These are phyloP conservation scores for Aspergillus calidoustus DNA, from an alignment of 2,329 filamentous ascomycete genomes.

Conservation along the genomic window DNA sequence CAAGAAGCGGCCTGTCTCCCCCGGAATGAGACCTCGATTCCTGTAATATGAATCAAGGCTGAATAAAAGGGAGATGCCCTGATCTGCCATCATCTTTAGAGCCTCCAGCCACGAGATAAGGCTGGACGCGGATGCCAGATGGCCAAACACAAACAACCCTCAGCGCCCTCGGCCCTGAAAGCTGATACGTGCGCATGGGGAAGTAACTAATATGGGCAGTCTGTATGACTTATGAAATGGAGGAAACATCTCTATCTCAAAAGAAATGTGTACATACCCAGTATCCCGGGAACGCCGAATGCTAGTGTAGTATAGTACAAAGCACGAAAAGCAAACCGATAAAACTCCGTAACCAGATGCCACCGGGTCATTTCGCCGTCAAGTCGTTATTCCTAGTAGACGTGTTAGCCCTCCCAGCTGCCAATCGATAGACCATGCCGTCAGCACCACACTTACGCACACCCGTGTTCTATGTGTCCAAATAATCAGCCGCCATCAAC, in stretches of 20 bases:
- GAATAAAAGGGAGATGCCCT: constrained; percentile 29
- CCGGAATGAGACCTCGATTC: constrained; percentile 33
- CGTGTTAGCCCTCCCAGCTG: not conserved
- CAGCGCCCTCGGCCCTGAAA: not conserved
- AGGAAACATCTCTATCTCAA: not conserved
- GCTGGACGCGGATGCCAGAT: constrained; percentile 44
- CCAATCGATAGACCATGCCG: not conserved
- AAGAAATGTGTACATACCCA: constrained; percentile 4
- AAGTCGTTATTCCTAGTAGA: constrained; percentile 7
- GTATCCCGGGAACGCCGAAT: constrained; percentile 2
- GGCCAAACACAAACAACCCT: constrained; percentile 21
- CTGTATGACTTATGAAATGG: not conserved
- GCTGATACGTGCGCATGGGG: not conserved
- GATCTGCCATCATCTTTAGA: constrained; percentile 57
- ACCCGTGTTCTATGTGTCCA: constrained; percentile 51
- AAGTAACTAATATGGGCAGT: not conserved
- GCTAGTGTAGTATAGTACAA: not conserved
- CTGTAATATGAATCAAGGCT: constrained; percentile 27
- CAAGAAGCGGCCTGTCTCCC: constrained; percentile 31
- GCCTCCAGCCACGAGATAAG: constrained; percentile 43
- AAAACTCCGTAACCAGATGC: constrained; percentile 11
- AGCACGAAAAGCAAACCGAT: not conserved
- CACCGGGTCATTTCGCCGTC: not conserved
- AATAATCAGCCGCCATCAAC: constrained; percentile 69
- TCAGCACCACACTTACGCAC: not conserved